phyloP scores from a whole-genome alignment of 2,329 filamentous ascomycete species.

The Arthrinium phaeospermum region DNA sequence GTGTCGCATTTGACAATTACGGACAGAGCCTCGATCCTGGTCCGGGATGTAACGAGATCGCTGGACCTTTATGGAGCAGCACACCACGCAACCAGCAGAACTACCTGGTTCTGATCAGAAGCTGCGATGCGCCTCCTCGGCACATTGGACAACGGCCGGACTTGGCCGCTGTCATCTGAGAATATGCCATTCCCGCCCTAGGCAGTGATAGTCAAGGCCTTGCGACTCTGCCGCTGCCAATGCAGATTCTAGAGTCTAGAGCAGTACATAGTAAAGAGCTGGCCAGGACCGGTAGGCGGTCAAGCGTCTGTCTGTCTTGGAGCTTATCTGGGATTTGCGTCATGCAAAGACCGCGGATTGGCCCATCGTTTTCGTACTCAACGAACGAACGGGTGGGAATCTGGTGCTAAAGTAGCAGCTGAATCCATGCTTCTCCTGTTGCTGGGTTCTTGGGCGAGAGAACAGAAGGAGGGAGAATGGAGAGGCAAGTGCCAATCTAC shows the following conservation, averaged over 20 bases:
- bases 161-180: constrained; percentile 17
- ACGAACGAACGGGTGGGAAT: not conserved
- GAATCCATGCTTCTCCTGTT: not conserved
- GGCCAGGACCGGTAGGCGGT: not conserved
- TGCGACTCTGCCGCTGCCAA: not conserved
- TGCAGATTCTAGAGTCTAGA: not conserved
- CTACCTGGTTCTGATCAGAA: constrained; percentile 10
- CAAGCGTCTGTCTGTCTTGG: not conserved
- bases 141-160: constrained; percentile 9
- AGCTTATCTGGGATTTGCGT: constrained; percentile 4
- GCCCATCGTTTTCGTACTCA: not conserved
- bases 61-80: constrained; percentile 6
- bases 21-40: constrained; percentile 6
- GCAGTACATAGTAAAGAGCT: not conserved
- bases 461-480: not conserved
- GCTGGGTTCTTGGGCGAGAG: not conserved
- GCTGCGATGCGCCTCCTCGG: not conserved
- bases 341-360: not conserved
- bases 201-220: not conserved
- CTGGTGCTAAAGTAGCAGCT: not conserved
- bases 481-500: not conserved
- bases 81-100: not conserved
- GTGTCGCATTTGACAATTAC: constrained; percentile 14
- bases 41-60: constrained; percentile 15
- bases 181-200: not conserved